A percentile compares a stretch with the other conserved stretches of the same genome.
phyloP scores from a whole-genome alignment of 2,329 filamentous ascomycete genomes.

The Drechslera avenae region DNA sequence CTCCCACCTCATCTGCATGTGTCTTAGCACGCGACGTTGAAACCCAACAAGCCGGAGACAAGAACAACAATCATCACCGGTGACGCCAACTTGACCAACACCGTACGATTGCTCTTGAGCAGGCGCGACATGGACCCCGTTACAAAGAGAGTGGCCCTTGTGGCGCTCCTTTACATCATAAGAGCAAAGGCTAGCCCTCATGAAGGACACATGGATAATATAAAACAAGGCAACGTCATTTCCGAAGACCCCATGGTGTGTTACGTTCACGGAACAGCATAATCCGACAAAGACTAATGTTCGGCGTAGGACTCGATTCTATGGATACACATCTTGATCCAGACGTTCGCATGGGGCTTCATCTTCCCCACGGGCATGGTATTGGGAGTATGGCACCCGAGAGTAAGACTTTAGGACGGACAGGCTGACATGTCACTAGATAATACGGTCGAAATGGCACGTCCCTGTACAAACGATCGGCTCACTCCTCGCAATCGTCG shows the following conservation, averaged over 20 bases:
- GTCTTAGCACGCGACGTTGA: slow-evolving; percentile 11
- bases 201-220: slow-evolving; percentile 49
- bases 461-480: slow-evolving; percentile 83
- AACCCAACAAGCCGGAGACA: slow-evolving; percentile 3
- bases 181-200: slow-evolving; percentile 40
- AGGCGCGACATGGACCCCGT: slow-evolving; percentile 18
- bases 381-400: slow-evolving; percentile 69
- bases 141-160: slow-evolving; percentile 21
- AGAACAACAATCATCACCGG: slow-evolving; percentile 10
- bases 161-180: slow-evolving; percentile 34
- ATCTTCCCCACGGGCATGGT: slow-evolving; percentile 97
- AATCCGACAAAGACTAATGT: slow-evolving; percentile 15
- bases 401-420: too few species aligned
- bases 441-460: slow-evolving; percentile 90
- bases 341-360: slow-evolving; percentile 85
- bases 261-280: neutral
- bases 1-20: neutral
- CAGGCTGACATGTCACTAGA: slow-evolving; percentile 56
- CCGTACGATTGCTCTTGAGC: slow-evolving; percentile 1
- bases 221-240: slow-evolving; percentile 46
- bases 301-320: slow-evolving; percentile 70
- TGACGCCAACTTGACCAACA: slow-evolving; percentile 1
- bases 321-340: slow-evolving; percentile 92
- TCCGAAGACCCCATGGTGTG: slow-evolving; percentile 46
- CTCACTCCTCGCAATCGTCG: slow-evolving; percentile 75